These are phyloP conservation scores for Mortierella sp. DNA, from an alignment of 371 early-diverging fungal species.

Conservation along the genomic window DNA sequence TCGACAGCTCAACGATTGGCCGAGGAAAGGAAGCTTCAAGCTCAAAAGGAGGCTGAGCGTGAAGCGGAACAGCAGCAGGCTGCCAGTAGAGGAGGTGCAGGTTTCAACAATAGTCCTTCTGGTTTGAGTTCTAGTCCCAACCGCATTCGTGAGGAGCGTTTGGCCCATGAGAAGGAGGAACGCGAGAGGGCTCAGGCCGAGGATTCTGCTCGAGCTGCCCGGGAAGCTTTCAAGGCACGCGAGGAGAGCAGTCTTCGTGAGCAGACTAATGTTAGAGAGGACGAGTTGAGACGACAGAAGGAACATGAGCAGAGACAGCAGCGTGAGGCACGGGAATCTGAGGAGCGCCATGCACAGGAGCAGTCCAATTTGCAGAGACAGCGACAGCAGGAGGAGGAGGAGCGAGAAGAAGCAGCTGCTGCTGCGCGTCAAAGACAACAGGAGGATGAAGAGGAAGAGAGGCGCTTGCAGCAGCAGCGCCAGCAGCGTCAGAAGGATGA, in stretches of 20 bases:
- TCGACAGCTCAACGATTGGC: conserved; percentile 39
- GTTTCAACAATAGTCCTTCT: conserved; percentile 2
- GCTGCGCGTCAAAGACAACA: conserved; percentile 15
- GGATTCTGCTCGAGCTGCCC: conserved; percentile 48
- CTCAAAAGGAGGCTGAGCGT: conserved; percentile 43
- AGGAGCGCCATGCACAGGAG: conserved; percentile 32
- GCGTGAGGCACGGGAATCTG: conserved; percentile 43
- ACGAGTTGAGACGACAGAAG: conserved; percentile 38
- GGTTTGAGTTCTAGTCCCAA: conserved; percentile 8
- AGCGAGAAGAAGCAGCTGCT: conserved; percentile 26
- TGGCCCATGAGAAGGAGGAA: conserved; percentile 50
- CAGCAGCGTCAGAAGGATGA: conserved; percentile 18
- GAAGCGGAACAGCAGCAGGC: conserved; percentile 58
- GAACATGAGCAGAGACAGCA: conserved; percentile 32
- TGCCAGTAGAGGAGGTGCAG: conserved; percentile 20
- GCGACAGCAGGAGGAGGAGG: conserved; percentile 24
- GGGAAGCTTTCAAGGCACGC: conserved; percentile 51
- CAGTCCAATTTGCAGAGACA: conserved; percentile 29
- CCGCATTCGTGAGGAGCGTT: conserved; percentile 40
- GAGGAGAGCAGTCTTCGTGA: conserved; percentile 38
- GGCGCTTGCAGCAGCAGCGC: conserved; percentile 20
- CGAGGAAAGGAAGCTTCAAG: conserved; percentile 52
- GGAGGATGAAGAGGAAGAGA: conserved; percentile 52
- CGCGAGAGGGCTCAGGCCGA: conserved; percentile 61
- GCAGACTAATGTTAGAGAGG: conserved; percentile 43